These are phyloP conservation scores for Neofusicoccum parvum DNA, from an alignment of 2,329 filamentous ascomycete species.

Conservation along the genomic window DNA sequence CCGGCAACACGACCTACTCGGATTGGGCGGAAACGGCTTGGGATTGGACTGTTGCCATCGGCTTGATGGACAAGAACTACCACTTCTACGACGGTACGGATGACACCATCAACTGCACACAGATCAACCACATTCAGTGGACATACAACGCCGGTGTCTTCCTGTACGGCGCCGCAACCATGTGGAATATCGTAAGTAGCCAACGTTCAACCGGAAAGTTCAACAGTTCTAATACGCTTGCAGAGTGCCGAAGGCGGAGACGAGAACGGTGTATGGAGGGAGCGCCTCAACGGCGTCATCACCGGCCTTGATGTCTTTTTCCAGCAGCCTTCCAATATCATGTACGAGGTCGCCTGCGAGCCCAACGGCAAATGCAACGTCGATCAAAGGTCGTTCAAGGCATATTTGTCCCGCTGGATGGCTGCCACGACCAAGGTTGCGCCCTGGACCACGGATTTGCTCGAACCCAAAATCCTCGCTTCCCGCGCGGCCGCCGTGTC, in stretches of 20 bases:
- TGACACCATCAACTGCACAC: constrained; percentile 46
- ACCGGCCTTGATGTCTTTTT: constrained; percentile 42
- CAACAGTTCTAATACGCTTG: not conserved
- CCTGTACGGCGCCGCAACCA: constrained; percentile 49
- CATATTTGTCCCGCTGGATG: constrained; percentile 48
- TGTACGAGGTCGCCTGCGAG: constrained; percentile 53
- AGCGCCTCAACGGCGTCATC: constrained; percentile 37
- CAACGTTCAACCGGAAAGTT: not conserved
- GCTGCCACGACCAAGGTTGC: constrained; percentile 44
- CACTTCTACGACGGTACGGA: constrained; percentile 51
- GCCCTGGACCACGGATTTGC: constrained; percentile 36
- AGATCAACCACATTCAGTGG: constrained; percentile 50
- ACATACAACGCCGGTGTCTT: constrained; percentile 51
- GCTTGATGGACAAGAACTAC: constrained; percentile 55
- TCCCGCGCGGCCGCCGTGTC: constrained; percentile 60
- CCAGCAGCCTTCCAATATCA: constrained; percentile 44
- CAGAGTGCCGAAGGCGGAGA: constrained; percentile 21
- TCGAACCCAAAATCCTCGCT: constrained; percentile 56
- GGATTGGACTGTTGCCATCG: constrained; percentile 54
- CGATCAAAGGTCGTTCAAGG: constrained; percentile 52
- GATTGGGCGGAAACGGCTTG: constrained; percentile 73
- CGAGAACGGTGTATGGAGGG: constrained; percentile 6
- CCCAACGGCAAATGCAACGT: constrained; percentile 48
- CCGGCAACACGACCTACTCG: constrained; percentile 75
- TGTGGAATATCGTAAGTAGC: constrained; percentile 50